Evolutionary conservation across 495 filamentous ascomycete genomes (phyloP).

Genomic region (Penicillium subrubescens): DNA sequence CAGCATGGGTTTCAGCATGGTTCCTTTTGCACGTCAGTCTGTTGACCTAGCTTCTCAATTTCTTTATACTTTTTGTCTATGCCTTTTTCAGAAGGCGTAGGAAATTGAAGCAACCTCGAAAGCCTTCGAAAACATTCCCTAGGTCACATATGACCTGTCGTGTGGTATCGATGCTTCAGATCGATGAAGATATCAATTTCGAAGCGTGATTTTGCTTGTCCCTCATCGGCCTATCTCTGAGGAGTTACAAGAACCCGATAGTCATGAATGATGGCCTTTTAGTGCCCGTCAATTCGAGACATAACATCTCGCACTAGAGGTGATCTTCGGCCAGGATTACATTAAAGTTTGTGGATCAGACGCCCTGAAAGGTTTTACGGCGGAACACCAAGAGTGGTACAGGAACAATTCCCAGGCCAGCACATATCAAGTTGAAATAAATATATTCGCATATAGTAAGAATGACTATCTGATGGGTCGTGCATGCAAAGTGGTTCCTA

Average conservation of each 20-base stretch:
- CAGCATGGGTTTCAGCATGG: not conserved
- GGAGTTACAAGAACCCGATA: not conserved
- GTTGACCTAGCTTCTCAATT: not conserved
- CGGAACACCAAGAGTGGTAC: not conserved
- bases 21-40: not conserved
- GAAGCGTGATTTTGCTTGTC: no score
- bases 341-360: constrained; percentile 19
- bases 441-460: not conserved
- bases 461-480: not conserved
- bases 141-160: not conserved
- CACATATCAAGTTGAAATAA: not conserved
- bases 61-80: not conserved
- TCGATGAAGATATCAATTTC: not conserved
- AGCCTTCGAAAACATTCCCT: not conserved
- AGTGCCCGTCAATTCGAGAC: not conserved
- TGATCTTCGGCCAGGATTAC: constrained; percentile 27
- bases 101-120: not conserved
- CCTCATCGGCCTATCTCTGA: not conserved
- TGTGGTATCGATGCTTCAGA: not conserved
- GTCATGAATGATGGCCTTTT: not conserved
- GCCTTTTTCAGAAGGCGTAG: not conserved
- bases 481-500: not conserved
- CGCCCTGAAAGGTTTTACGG: constrained; percentile 3
- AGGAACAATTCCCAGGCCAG: not conserved
- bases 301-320: constrained; percentile 6